Evolutionary conservation across 1,139 yeast genomes (phyloP).

Genomic region (Saccharomycopsis crataegensis): DNA sequence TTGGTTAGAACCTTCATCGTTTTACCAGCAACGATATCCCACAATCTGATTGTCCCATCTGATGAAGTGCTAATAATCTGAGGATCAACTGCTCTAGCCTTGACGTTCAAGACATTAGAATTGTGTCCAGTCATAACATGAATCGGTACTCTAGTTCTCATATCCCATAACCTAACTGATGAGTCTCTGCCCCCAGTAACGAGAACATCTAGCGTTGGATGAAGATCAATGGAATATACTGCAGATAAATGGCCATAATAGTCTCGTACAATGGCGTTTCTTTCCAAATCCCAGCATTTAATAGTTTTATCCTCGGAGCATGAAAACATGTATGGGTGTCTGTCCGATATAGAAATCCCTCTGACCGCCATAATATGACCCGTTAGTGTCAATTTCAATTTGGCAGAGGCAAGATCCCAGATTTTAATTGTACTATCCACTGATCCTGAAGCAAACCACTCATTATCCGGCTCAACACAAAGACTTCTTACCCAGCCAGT

Average conservation of each 20-base stretch:
- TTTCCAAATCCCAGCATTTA: conserved; percentile 96
- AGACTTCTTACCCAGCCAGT: conserved; percentile 86
- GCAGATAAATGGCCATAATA: conserved; percentile 95
- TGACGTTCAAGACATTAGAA: conserved; percentile 63
- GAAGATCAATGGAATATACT: conserved; percentile 73
- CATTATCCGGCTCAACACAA: conserved; percentile 76
- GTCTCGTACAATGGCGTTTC: conserved; percentile 72
- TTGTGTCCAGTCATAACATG: conserved; percentile 80
- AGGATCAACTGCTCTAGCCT: conserved; percentile 68
- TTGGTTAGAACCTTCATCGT: conserved; percentile 62
- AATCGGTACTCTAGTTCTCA: conserved; percentile 68
- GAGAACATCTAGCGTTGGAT: conserved; percentile 81
- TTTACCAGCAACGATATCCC: conserved; percentile 73
- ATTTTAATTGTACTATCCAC: conserved; percentile 82
- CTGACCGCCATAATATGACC: conserved; percentile 92
- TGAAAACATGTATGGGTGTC: conserved; percentile 83
- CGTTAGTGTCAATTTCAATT: conserved; percentile 65
- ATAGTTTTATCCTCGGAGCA: conserved; percentile 93
- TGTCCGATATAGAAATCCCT: conserved; percentile 60
- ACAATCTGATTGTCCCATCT: conserved; percentile 77
- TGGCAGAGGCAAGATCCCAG: conserved; percentile 81
- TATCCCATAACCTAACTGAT: conserved; percentile 88
- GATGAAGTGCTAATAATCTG: conserved; percentile 77
- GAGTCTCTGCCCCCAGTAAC: conserved; percentile 90
- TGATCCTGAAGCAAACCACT: conserved; percentile 90